A percentile compares a stretch with the other conserved stretches of the same genome.
Evolutionary conservation across 495 filamentous ascomycete species (phyloP).

Genomic region (Chlorociboria aeruginascens): DNA sequence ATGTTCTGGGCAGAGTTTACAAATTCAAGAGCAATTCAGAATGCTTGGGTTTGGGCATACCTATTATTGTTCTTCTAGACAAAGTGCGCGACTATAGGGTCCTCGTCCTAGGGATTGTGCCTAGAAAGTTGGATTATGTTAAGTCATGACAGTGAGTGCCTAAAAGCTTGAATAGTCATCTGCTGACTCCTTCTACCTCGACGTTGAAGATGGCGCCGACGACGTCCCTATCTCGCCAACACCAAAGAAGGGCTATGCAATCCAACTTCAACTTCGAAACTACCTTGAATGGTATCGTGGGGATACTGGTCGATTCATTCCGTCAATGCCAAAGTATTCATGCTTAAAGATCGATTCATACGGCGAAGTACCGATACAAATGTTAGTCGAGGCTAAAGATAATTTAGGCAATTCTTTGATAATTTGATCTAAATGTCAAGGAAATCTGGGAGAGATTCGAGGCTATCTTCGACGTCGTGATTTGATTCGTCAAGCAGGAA

Average conservation of each 20-base stretch:
- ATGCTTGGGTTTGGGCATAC: conserved; percentile 1
- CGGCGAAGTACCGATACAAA: conserved; percentile 10
- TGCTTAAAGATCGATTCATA: conserved; percentile 13
- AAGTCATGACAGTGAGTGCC: conserved; percentile 11
- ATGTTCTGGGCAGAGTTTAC: conserved; percentile 10
- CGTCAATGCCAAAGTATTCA: conserved; percentile 1
- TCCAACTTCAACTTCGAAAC: conserved; percentile 14
- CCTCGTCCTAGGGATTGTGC: conserved; percentile 10
- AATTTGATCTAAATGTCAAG: conserved; percentile 8
- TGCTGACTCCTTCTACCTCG: conserved; percentile 10
- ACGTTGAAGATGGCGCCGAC: too few relatives aligned
- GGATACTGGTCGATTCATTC: conserved; percentile 1
- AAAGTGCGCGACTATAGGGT: conserved; percentile 5
- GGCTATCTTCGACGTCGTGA: conserved; percentile 6
- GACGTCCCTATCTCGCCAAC: background rate
- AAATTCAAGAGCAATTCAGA: conserved; percentile 7
- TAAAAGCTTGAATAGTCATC: conserved; percentile 3
- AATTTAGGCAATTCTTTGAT: conserved; percentile 3
- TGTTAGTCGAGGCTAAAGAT: conserved; percentile 3
- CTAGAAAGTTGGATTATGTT: conserved; percentile 7
- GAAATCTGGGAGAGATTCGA: conserved; percentile 3
- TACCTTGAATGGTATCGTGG: conserved; percentile 2
- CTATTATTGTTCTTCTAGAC: conserved; percentile 2
- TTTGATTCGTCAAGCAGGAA: conserved; percentile 1
- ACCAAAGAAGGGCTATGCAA: conserved; percentile 6